Conservation (phyloP, 2,329 filamentous ascomycete species). For the Cordyceps farinosa region DNA sequence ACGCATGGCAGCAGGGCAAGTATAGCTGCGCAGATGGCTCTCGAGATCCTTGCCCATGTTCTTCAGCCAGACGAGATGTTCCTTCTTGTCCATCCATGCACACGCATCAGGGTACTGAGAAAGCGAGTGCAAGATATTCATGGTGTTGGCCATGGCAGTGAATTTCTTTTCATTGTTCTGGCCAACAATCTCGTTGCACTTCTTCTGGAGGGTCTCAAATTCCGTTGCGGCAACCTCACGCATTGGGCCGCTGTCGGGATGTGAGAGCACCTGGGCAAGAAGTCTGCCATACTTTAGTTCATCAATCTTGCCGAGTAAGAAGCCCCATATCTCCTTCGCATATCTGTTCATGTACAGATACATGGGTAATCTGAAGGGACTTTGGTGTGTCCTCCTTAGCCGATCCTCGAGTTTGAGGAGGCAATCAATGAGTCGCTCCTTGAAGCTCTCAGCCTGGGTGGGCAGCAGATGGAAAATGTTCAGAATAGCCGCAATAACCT, state of each 20-base stretch:
- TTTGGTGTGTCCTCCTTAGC: slow-evolving; percentile 80
- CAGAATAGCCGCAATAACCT: slow-evolving; percentile 89
- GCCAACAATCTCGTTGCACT: slow-evolving; percentile 59
- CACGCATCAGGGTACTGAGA: slow-evolving; percentile 61
- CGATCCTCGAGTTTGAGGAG: slow-evolving; percentile 86
- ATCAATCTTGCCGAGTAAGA: slow-evolving; percentile 74
- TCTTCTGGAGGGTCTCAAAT: slow-evolving; percentile 66
- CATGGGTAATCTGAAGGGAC: slow-evolving; percentile 84
- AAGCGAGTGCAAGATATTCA: slow-evolving; percentile 80
- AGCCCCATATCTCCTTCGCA: slow-evolving; percentile 78
- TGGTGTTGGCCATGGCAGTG: slow-evolving; percentile 75
- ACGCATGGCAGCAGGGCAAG: slow-evolving; percentile 67
- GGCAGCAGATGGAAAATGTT: slow-evolving; percentile 97
- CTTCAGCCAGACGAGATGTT: slow-evolving; percentile 58
- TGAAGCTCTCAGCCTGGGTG: slow-evolving; percentile 82
- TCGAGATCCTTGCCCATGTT: slow-evolving; percentile 75
- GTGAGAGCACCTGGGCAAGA: slow-evolving; percentile 78
- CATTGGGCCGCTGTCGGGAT: slow-evolving; percentile 70
- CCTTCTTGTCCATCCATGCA: slow-evolving; percentile 68
- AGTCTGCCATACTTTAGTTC: slow-evolving; percentile 87
- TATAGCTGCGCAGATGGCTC: slow-evolving; percentile 65
- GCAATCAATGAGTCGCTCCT: slow-evolving; percentile 82
- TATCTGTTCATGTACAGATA: slow-evolving; percentile 94
- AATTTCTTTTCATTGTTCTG: slow-evolving; percentile 67
- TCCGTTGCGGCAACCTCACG: slow-evolving; percentile 72